Percentiles rank a stretch among this genome's conserved stretches.
Evolutionary conservation across 2,329 filamentous ascomycete species (phyloP).

Genomic region (Venturia asperata): DNA sequence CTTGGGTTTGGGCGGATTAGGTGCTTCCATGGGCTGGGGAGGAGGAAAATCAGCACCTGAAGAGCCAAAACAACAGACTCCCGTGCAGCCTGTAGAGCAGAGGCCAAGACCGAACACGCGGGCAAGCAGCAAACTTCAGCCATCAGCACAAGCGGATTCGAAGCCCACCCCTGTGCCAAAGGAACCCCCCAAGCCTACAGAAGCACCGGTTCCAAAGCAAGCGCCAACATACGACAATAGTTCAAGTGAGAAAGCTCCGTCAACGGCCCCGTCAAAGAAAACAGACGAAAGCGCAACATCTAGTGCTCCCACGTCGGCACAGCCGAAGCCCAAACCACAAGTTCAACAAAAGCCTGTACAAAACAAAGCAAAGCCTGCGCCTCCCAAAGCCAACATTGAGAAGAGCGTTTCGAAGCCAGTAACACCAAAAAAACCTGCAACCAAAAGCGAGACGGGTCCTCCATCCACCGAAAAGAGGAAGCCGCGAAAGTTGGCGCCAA

Average conservation of each 20-base stretch:
- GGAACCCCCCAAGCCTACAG: background rate
- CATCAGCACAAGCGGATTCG: background rate
- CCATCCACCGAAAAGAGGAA: background rate
- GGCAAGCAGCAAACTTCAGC: background rate
- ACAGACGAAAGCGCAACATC: background rate
- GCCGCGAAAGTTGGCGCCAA: background rate
- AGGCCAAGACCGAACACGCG: background rate
- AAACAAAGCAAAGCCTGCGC: background rate
- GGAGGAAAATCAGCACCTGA: background rate
- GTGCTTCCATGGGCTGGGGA: slow-evolving; percentile 9
- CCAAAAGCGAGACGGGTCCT: background rate
- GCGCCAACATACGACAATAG: background rate
- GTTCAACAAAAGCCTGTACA: background rate
- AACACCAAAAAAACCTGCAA: background rate
- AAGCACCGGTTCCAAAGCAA: slow-evolving; percentile 5
- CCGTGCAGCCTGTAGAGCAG: background rate
- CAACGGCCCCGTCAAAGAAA: background rate
- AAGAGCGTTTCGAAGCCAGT: background rate
- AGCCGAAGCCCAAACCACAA: background rate
- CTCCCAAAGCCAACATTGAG: background rate
- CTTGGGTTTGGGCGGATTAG: slow-evolving; percentile 4
- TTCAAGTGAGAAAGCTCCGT: background rate
- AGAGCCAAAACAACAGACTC: background rate
- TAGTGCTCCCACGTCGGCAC: background rate
- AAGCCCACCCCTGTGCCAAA: background rate